Conservation (phyloP, 2,329 filamentous ascomycete species). For the Xylaria multiplex region DNA sequence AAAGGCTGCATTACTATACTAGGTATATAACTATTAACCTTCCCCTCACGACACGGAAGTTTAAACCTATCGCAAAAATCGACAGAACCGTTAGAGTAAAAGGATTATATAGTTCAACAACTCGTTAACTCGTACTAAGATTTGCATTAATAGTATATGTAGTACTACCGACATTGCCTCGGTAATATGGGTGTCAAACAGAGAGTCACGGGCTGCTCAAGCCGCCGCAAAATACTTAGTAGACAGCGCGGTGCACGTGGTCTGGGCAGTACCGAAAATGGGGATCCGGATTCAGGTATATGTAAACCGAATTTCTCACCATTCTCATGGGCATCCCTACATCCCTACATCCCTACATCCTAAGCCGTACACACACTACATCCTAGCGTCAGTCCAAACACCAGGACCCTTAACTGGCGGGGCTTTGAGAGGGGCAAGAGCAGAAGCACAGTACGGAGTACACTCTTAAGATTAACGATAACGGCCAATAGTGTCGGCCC, state of each 20-base stretch:
- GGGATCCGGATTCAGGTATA: constrained; percentile 1
- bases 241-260: not conserved
- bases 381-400: not conserved
- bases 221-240: not conserved
- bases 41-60: too few species aligned
- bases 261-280: constrained; percentile 7
- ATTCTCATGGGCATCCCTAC: constrained; percentile 6
- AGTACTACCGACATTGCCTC: too few species aligned
- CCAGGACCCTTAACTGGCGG: constrained; percentile 26
- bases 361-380: not conserved
- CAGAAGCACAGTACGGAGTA: not conserved
- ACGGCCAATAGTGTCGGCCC: constrained; percentile 1
- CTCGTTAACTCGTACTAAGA: too few species aligned
- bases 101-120: too few species aligned
- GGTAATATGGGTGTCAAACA: not conserved
- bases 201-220: not conserved
- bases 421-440: constrained; percentile 13
- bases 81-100: too few species aligned
- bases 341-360: not conserved
- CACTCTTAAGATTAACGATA: constrained; percentile 2
- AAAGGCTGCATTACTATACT: too few species aligned
- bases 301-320: constrained; percentile 3
- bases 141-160: too few species aligned
- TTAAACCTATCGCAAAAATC: too few species aligned
- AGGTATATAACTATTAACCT: too few species aligned